Evolutionary conservation across 768 basidiomycete genomes (phyloP).

Genomic region (Leucosporidium scottii): DNA sequence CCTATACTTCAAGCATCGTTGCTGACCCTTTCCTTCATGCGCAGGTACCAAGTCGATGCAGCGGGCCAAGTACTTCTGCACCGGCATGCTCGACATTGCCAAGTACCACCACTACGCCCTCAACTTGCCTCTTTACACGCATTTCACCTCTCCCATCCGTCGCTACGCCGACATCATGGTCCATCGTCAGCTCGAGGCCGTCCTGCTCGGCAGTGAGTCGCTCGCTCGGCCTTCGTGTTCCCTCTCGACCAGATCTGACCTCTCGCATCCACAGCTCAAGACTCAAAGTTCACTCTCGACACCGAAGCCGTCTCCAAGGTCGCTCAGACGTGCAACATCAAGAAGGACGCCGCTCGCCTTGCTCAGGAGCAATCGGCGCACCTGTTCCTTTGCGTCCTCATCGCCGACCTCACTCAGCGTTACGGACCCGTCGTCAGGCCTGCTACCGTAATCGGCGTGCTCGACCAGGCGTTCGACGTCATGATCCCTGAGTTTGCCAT

Average conservation of each 20-base stretch:
- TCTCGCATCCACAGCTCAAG: conserved; percentile 41
- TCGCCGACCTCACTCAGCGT: conserved; percentile 85
- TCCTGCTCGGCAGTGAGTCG: conserved; percentile 59
- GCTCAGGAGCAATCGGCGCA: conserved; percentile 96
- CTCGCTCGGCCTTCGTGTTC: conserved; percentile 32
- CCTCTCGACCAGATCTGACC: background rate
- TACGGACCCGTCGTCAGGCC: conserved; percentile 93
- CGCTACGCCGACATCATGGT: conserved; percentile 73
- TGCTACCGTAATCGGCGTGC: conserved; percentile 87
- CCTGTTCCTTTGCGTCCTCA: conserved; percentile 86
- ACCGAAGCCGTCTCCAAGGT: conserved; percentile 95
- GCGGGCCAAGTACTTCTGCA: conserved; percentile 94
- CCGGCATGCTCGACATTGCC: conserved; percentile 97
- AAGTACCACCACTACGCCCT: conserved; percentile 93
- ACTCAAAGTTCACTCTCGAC: conserved; percentile 91
- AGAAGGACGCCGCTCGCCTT: conserved; percentile 80
- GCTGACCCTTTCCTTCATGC: background rate
- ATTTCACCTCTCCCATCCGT: conserved; percentile 58
- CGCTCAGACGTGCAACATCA: conserved; percentile 75
- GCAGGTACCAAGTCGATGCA: conserved; percentile 76
- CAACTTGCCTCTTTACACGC: conserved; percentile 83
- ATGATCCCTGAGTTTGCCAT: conserved; percentile 94
- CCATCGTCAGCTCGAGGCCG: conserved; percentile 90
- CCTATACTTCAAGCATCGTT: background rate
- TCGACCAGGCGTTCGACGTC: conserved; percentile 98